Evolutionary conservation across 352 stramenopile genomes (phyloP), one percentile per base, ranked within the genome.

Genomic region (Pythium insidiosum): DNA sequence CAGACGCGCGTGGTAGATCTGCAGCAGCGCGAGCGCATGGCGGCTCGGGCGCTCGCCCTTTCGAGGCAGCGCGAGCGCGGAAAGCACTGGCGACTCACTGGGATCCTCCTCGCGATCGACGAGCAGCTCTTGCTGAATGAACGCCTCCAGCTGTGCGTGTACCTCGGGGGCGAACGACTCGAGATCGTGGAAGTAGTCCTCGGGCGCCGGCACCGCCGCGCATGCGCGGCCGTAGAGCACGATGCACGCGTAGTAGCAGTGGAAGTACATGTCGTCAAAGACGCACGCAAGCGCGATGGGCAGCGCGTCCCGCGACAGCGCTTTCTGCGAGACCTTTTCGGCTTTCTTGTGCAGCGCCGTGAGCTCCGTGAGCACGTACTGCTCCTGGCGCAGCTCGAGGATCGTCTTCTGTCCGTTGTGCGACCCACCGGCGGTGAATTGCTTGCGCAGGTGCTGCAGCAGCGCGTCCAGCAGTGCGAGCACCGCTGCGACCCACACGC

Each of bases 231-330:
- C 75, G 31, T 85, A 87, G 30, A 91, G 51, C n/a, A 83, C 68
- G 16, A 91, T 63, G 15, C 60, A 61, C 24, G 71, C 61, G 44
- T 88, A 85, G 58, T 91, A 87, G 34, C 63, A 69, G 29, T 75
- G 63, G 53, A 88, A 91, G 72, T 88, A 91, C 78, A 91, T 86
- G 25, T 77, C 62, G 34, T 91, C 78, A 19, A 62, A 78, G 7
- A 66, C 45, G 48, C 69, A 86, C 6, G 75, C 69, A 34, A 88
- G 54, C n/a, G 64, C 50, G 21, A 91, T 83, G 10, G 64, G 62
- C 30, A 83, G 45, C 22, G 79, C 60, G 41, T 84, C 70, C n/a
- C 75, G 64, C n/a, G 51, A 48, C 13, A 61, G 62, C 16, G 65
- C 67, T 26, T 66, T 70, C 16, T 64, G 61, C 7, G 73, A 47